Evolutionary conservation across 805 yeast genomes (phyloP).

Genomic region (Huiozyma sinensis): DNA sequence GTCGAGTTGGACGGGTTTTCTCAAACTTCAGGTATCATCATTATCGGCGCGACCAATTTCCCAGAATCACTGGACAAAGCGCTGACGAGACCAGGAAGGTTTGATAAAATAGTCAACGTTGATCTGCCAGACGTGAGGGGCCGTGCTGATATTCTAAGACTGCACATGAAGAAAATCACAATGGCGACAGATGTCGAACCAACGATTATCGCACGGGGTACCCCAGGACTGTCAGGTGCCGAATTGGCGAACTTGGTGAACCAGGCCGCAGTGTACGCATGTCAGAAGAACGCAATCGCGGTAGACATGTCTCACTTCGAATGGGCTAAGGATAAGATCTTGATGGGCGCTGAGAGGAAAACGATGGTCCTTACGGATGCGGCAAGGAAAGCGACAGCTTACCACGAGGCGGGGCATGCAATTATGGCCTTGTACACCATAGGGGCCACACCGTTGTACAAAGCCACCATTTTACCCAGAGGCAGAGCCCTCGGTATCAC

Average conservation of each 20-base stretch:
- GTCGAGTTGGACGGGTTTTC: constrained; percentile 95
- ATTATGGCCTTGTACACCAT: constrained; percentile 91
- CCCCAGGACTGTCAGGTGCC: constrained; percentile 98
- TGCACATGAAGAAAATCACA: constrained; percentile 86
- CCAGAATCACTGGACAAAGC: constrained; percentile 97
- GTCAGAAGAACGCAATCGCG: constrained; percentile 80
- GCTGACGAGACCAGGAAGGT: constrained; percentile 94
- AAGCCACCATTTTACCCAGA: constrained; percentile 93
- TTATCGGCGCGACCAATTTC: constrained; percentile 97
- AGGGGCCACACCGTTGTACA: constrained; percentile 91
- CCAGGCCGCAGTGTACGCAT: constrained; percentile 96
- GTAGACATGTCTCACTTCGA: constrained; percentile 90
- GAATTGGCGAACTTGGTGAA: constrained; percentile 90
- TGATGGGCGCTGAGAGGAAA: constrained; percentile 96
- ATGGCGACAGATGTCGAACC: constrained; percentile 80
- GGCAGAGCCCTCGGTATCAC: constrained; percentile 96
- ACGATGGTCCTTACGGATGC: constrained; percentile 97
- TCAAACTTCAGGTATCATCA: constrained; percentile 84
- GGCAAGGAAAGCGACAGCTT: constrained; percentile 86
- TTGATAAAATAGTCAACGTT: constrained; percentile 90
- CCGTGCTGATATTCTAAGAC: constrained; percentile 81
- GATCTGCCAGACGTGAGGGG: constrained; percentile 98
- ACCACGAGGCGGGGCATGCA: constrained; percentile 99
- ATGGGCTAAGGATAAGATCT: constrained; percentile 98
- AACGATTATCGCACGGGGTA: constrained; percentile 85